Base-by-base conservation (phyloP, 2,329 filamentous ascomycete species). In the Westerdykella ornata region DNA sequence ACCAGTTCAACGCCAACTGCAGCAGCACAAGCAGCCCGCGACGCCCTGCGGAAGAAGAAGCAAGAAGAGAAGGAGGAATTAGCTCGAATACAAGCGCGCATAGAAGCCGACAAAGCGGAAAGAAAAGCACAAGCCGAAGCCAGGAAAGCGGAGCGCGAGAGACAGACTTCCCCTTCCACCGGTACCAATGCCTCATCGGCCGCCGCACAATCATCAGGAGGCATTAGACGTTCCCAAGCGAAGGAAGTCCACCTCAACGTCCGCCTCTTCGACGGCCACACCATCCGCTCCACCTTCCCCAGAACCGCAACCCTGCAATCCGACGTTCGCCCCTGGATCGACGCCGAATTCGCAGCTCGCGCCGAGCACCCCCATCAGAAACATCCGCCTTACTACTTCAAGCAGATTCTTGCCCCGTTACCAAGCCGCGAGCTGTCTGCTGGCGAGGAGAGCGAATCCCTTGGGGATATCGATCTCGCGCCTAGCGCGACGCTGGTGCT, bases 401-500 rank as follows among this genome's bases (percentile, higher is more conserved):
- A 88, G 58, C 80, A 94, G 36, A 81, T 96, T 28, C 73, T 94
- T 2, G 82, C 85, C 0, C 89, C 89, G 0, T 69, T 80, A 15
- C 86, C 88, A 1, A 92, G 83, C 60, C 80, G 78, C 48, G 79
- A 76, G 8, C 81, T 97, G 43, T 82, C 84, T 26, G 77, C 82
- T 4, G 74, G 77, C 0, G 88, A 96, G 48, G 90, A 96, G 64
- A 74, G 72, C 28, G 72, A 81, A 49, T 73, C 75, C 0, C 72
- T 96, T 0, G 68, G 73, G 12, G 81, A 85, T 4, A 73, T 95
- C 6, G 85, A 81, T 1, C 72, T 95, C 0, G 75, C 80, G 0
- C 88, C 89, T 0, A 88, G 81, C 4, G 85, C 88, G 1, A 97
- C 87, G 0, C 72, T 96, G 3, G 81, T 96, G 8, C 77, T 96